phyloP scores from a whole-genome alignment of 2,329 filamentous ascomycete species.

The Cercospora sp. region DNA sequence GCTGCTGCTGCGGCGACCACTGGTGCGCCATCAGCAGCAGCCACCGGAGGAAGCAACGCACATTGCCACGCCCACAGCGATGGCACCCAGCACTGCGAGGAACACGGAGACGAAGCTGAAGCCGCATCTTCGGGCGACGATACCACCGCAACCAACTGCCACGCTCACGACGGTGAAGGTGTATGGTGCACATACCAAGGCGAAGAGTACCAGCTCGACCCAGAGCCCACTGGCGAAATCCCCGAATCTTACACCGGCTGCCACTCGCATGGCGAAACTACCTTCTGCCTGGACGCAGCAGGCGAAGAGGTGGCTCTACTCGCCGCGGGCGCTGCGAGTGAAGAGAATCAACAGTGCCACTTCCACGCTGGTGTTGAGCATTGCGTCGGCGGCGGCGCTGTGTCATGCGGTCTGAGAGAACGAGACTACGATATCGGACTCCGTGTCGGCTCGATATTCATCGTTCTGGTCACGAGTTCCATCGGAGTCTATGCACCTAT shows the following conservation, averaged over 20 bases:
- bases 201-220: conserved; percentile 52
- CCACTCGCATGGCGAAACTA: conserved; percentile 60
- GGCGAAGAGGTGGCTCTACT: conserved; percentile 9
- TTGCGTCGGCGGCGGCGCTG: conserved; percentile 54
- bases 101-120: background rate
- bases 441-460: conserved; percentile 70
- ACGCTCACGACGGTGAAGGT: conserved; percentile 22
- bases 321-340: conserved; percentile 35
- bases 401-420: conserved; percentile 50
- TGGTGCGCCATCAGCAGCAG: background rate
- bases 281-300: conserved; percentile 45
- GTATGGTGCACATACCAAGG: conserved; percentile 44
- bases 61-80: conserved; percentile 6
- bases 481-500: conserved; percentile 71
- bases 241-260: conserved; percentile 58
- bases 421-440: conserved; percentile 68
- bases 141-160: conserved; percentile 28
- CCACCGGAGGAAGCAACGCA: background rate
- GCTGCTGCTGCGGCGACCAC: conserved; percentile 34
- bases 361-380: conserved; percentile 74
- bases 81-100: conserved; percentile 12
- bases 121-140: conserved; percentile 12
- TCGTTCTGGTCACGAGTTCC: conserved; percentile 66
- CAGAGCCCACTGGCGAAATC: conserved; percentile 53
- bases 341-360: conserved; percentile 55